Evolutionary conservation across 1,139 yeast genomes (phyloP), one percentile per base, ranked within the genome.

Genomic region (Protomyces lactucae-debilis): DNA sequence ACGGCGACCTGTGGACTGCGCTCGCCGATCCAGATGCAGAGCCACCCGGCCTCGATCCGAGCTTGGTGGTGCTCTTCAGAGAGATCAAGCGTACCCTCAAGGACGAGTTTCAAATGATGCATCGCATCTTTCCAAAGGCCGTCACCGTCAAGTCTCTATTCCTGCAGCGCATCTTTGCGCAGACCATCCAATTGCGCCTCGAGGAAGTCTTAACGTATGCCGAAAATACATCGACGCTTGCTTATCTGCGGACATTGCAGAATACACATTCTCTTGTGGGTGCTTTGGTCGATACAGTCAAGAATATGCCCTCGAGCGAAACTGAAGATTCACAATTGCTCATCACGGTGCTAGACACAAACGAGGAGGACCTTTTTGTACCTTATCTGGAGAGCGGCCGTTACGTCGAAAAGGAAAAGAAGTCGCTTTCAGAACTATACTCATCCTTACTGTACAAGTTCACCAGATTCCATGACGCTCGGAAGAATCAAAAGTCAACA

Each of bases 231-330:
- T 83, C 90, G 32, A 79, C 84, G 1, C 76, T 93, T 65, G 91
- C 96, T 0, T 92, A 88, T 73, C 85, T 91, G 6, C 81, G 98
- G 70, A 81, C 87, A 0, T 76, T 93, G 48, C 91, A 89, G 74
- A 79, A 85, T 1, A 77, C 88, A 35, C 87, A 85, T 72, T 80
- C 82, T 0, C 76, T 83, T 55, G 78, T 88, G 2, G 83, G 84
- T n/a, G 83, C 81, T 53, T 82, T 87, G 71, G 85, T 88, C 1
- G 83, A 83, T 67, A 85, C 84, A 65, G 77, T 92, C 66, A 86
- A 88, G 70, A 85, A 83, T 12, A 83, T 82, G 64, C 77, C 61
- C 8, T 52, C 60, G 21, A 52, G 53, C 23, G 57, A 56, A 3
- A 21, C 35, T 14, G 60, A 65, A n/a, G 66, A 64, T n/a, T 55